These are phyloP conservation scores for Akanthomyces dipterigenus DNA, from an alignment of 2,329 filamentous ascomycete species.

Conservation along the genomic window DNA sequence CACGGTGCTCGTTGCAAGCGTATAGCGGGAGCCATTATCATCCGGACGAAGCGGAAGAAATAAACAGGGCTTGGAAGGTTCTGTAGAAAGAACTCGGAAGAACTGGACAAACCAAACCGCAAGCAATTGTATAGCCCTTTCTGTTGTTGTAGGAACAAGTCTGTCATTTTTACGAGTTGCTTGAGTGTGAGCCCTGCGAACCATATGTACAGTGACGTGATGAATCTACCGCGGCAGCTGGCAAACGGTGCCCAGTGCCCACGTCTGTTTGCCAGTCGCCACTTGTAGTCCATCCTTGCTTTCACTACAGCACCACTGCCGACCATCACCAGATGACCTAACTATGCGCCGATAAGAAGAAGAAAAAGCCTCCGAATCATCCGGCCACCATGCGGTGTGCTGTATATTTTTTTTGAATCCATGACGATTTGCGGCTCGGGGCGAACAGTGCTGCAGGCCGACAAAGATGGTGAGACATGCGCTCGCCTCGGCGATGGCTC, in stretches of 20 bases:
- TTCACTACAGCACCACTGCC: background rate
- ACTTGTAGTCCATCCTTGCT: background rate
- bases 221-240: background rate
- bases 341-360: background rate
- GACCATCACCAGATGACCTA: background rate
- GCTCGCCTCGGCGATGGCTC: no score
- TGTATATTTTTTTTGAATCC: background rate
- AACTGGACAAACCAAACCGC: background rate
- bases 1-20: slow-evolving; percentile 29
- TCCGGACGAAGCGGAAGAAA: background rate
- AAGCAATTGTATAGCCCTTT: background rate
- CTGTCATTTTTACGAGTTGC: background rate
- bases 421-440: background rate
- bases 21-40: slow-evolving; percentile 9
- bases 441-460: background rate
- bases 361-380: background rate
- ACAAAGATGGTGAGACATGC: background rate
- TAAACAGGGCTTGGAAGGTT: background rate
- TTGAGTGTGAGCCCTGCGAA: background rate
- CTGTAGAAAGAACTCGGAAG: no score
- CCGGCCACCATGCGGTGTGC: background rate
- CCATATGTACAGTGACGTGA: no score
- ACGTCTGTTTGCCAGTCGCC: background rate
- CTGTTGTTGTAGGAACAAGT: background rate
- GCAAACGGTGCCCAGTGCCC: background rate